These are phyloP conservation scores for Silene conica DNA, from an alignment of 148 eudicot genomes.

Conservation along the genomic window DNA sequence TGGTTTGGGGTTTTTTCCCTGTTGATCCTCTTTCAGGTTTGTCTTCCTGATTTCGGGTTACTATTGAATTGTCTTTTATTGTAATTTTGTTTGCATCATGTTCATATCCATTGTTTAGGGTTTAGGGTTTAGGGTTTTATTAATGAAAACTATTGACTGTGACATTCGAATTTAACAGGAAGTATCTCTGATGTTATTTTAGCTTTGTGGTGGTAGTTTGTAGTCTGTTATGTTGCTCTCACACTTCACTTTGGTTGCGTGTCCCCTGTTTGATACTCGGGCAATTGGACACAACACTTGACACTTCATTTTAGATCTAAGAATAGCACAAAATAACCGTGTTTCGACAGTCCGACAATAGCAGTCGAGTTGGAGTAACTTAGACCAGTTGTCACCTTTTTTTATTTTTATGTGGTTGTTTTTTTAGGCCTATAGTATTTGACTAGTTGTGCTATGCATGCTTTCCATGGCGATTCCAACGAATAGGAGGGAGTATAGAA, in stretches of 20 bases:
- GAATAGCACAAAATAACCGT: background rate
- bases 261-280: background rate
- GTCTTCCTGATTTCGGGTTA: background rate
- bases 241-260: no score
- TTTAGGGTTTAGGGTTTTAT: no score
- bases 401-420: background rate
- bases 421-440: background rate
- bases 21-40: constrained; percentile 72
- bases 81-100: background rate
- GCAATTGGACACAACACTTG: background rate
- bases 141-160: background rate
- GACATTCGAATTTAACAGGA: background rate
- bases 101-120: background rate
- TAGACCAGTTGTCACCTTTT: background rate
- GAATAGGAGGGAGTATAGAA: background rate
- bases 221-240: background rate
- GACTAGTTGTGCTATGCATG: background rate
- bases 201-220: background rate
- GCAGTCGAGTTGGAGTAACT: background rate
- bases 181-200: background rate
- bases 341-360: background rate
- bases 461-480: background rate
- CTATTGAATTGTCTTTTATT: background rate
- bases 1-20: constrained; percentile 86
- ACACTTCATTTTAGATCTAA: background rate